Evolutionary conservation across 345 rosid genomes (phyloP).

Genomic region (Bretschneidera sinensis): DNA sequence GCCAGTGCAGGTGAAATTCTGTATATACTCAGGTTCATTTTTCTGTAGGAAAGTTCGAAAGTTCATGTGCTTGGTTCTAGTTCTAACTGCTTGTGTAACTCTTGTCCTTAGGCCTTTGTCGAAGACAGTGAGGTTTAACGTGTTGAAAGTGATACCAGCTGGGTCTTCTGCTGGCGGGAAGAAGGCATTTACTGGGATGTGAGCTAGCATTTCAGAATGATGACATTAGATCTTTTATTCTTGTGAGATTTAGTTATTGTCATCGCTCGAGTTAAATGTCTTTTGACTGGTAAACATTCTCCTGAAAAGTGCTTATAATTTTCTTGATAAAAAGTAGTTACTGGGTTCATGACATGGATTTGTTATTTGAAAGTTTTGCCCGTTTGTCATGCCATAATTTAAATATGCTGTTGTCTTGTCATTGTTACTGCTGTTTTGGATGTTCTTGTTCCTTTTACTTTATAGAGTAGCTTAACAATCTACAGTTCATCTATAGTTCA

Average conservation of each 20-base stretch:
- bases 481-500: no score
- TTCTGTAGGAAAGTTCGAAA: not conserved
- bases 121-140: conserved; percentile 82
- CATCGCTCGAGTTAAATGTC: no score
- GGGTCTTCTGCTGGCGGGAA: conserved; percentile 76
- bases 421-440: no score
- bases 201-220: conserved; percentile 1
- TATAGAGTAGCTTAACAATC: no score
- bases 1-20: conserved; percentile 68
- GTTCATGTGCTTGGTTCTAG: not conserved
- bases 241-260: not conserved
- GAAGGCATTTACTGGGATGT: conserved; percentile 54
- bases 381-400: no score
- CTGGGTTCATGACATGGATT: no score
- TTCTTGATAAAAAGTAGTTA: no score
- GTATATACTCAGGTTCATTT: not conserved
- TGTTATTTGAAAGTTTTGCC: no score
- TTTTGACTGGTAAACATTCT: no score
- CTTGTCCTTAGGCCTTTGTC: conserved; percentile 55
- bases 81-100: not conserved
- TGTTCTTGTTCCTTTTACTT: no score
- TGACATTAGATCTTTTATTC: not conserved
- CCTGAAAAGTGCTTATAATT: no score
- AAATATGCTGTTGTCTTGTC: no score
- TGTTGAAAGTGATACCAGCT: conserved; percentile 78